A percentile compares a stretch with the other conserved stretches of the same genome.
phyloP scores from a whole-genome alignment of 2,329 filamentous ascomycete species.

The Phialophora chinensis region DNA sequence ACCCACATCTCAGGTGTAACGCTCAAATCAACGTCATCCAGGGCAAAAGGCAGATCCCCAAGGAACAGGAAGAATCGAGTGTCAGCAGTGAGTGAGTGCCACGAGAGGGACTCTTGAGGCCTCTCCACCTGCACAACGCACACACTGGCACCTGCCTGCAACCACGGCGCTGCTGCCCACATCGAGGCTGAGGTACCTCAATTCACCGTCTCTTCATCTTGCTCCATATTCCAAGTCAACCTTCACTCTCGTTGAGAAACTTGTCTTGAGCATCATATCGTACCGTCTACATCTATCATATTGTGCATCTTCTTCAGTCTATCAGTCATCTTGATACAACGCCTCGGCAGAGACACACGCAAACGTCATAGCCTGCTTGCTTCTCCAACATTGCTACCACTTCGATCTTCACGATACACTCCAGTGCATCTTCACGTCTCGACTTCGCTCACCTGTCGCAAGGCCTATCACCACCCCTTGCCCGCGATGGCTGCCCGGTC shows the following conservation, averaged over 20 bases:
- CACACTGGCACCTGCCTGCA: constrained; percentile 3
- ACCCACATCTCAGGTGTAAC: constrained; percentile 4
- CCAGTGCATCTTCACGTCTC: neutral
- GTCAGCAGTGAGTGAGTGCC: neutral
- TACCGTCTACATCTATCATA: constrained; percentile 15
- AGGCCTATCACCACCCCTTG: neutral
- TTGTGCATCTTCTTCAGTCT: constrained; percentile 19
- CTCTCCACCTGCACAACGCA: constrained; percentile 1
- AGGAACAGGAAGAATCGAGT: constrained; percentile 10
- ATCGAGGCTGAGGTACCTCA: neutral
- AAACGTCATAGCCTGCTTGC: constrained; percentile 20
- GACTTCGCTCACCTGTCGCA: neutral
- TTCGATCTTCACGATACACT: neutral
- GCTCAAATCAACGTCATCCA: constrained; percentile 19
- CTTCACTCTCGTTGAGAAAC: neutral
- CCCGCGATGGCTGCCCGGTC: constrained; percentile 36
- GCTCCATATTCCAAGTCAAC: neutral
- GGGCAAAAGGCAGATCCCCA: constrained; percentile 1
- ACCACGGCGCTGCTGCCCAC: constrained; percentile 11
- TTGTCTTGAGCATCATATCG: neutral
- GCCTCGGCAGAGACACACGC: constrained; percentile 8
- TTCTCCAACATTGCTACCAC: neutral
- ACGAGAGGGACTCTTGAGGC: neutral
- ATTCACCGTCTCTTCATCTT: neutral
- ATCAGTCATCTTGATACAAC: constrained; percentile 3